A percentile compares a stretch with the other conserved stretches of the same genome.
These are phyloP conservation scores for Westerdykella aurantiaca DNA, from an alignment of 2,329 filamentous ascomycete species.

Conservation along the genomic window DNA sequence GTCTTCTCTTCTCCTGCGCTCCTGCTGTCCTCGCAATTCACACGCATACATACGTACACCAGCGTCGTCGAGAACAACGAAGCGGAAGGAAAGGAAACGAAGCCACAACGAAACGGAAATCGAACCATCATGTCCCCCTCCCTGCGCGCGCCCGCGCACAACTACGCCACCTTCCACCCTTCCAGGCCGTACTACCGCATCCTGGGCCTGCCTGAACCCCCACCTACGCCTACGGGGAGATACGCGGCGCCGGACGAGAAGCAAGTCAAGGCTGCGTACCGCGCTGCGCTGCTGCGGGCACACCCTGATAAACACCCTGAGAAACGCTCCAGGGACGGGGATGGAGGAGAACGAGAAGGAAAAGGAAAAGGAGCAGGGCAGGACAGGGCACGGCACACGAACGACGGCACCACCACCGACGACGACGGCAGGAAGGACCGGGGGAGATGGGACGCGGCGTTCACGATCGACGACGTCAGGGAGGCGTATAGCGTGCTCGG, in stretches of 20 bases:
- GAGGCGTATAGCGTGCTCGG: conserved; percentile 53
- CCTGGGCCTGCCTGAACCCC: conserved; percentile 9
- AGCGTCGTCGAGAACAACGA: no score
- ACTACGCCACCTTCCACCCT: neutral
- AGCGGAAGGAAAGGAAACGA: no score
- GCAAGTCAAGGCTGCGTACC: conserved; percentile 43
- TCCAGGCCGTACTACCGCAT: conserved; percentile 28
- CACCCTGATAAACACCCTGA: conserved; percentile 55
- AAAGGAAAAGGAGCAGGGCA: neutral
- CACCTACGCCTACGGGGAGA: neutral
- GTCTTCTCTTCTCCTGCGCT: neutral
- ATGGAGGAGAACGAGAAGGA: neutral
- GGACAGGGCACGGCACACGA: no score
- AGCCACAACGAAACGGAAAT: no score
- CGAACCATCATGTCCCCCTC: no score
- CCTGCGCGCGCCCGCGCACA: no score
- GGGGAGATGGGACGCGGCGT: no score
- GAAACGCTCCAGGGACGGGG: no score
- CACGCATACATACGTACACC: no score
- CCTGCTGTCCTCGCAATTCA: neutral
- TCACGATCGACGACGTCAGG: conserved; percentile 54
- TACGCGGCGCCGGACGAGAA: conserved; percentile 8
- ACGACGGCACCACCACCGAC: no score
- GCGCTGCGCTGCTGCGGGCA: conserved; percentile 50
- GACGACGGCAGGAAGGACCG: no score